Evolutionary conservation across 139 green algal species (phyloP), one percentile per base, ranked within the genome.

Genomic region (Bryopsis sp.): DNA sequence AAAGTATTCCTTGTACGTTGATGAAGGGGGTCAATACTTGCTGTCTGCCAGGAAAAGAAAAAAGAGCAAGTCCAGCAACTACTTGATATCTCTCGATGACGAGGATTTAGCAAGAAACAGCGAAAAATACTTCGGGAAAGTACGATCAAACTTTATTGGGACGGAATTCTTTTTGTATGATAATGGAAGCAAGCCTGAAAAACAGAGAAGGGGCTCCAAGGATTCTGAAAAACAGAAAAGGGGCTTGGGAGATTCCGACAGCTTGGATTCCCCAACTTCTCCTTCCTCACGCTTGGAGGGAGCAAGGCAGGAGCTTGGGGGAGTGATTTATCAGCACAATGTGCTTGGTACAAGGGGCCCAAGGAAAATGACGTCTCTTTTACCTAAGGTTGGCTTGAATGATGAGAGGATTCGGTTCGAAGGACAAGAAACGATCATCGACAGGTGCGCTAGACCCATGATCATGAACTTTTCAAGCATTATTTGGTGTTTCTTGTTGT

Each of bases 141-240:
- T 98, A 8, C 78, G 85, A 1, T 75, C 84, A 66, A 97, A 96
- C 84, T 97, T 97, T 67, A 67, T 97, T 35, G 90, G 91, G 46
- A 98, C 93, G 15, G 84, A 95, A 71, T 98, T 97, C 79, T 81
- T 74, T 11, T 72, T 92, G 33, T 92, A 86, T 73, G 90, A 96
- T 74, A 73, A 68, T 4, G 87, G 88, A 19, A 46, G 47, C 32
- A 89, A 91, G 58, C 62, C 76, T 0, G 76, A 71, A 24, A 76
- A 81, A 63, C 70, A 74, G 39, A 37, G 58, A 48, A 28, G n/a
- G 57, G 31, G 63, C n/a, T 2, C 33, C 4, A 46, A 43, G 29
- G 33, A 28, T 15, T 15, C 19, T 61, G 35, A 39, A 65, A 46
- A 38, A 46, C 57, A 22, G 38, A 36, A 46, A 75, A 58, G 28